Percentiles rank a stretch among this genome's conserved stretches.
Conservation (phyloP, 2,329 filamentous ascomycete species). For the Plectosphaerella cucumerina region DNA sequence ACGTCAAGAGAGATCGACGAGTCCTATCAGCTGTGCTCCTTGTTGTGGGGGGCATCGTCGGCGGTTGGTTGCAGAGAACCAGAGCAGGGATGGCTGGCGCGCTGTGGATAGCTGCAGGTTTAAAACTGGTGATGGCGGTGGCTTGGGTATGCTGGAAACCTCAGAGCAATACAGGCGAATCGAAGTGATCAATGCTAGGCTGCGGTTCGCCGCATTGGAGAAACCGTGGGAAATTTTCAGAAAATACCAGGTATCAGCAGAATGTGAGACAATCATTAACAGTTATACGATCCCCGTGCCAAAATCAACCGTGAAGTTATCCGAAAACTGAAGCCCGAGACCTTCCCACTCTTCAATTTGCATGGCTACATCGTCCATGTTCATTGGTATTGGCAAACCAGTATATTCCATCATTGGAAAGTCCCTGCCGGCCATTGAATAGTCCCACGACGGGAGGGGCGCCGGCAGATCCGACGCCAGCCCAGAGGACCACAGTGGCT, state of each 20-base stretch:
- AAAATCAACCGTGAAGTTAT: background rate
- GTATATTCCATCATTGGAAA: background rate
- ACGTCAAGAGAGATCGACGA: conserved; percentile 44
- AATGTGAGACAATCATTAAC: background rate
- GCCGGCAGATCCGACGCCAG: background rate
- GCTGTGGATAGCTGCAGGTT: conserved; percentile 37
- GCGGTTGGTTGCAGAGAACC: conserved; percentile 41
- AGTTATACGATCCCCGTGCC: background rate
- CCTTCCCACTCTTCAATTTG: background rate
- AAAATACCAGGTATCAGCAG: too few species aligned
- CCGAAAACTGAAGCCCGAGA: background rate
- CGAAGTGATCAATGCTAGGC: too few species aligned
- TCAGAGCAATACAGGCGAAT: too few species aligned
- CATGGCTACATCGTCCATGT: background rate
- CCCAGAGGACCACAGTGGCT: background rate
- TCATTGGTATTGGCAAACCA: background rate
- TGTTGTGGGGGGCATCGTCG: conserved; percentile 39
- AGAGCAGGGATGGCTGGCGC: conserved; percentile 31
- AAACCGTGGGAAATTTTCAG: too few species aligned
- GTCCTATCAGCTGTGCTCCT: conserved; percentile 37
- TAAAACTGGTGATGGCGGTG: conserved; percentile 34
- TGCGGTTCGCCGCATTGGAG: too few species aligned
- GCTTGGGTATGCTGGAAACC: conserved; percentile 25
- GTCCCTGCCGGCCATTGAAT: too few species aligned
- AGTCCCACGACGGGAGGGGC: too few species aligned